Evolutionary conservation across 2,329 filamentous ascomycete species (phyloP).

Genomic region (Diaporthe sp.): DNA sequence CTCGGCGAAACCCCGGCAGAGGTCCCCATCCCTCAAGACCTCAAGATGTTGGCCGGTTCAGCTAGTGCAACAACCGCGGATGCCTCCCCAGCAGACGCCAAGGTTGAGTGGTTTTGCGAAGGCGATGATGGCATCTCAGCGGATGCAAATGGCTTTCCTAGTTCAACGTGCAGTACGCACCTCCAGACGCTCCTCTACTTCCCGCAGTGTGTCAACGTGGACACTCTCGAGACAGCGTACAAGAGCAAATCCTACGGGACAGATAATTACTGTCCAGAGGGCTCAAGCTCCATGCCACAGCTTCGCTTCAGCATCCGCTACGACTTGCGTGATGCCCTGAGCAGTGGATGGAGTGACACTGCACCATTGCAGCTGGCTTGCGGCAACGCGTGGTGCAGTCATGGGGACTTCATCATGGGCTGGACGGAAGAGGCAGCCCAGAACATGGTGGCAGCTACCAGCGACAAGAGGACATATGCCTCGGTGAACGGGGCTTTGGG

Average conservation of each 20-base stretch:
- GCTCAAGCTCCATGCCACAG: constrained; percentile 58
- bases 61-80: constrained; percentile 57
- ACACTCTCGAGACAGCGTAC: constrained; percentile 49
- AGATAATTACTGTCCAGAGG: constrained; percentile 53
- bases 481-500: constrained; percentile 54
- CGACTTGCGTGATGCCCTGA: constrained; percentile 56
- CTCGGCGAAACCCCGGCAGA: constrained; percentile 43
- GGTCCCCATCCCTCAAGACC: constrained; percentile 44
- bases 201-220: constrained; percentile 56
- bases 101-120: constrained; percentile 46
- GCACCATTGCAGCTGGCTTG: constrained; percentile 57
- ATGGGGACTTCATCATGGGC: constrained; percentile 63
- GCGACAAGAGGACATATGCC: constrained; percentile 49
- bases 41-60: constrained; percentile 53
- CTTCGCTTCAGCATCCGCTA: constrained; percentile 60
- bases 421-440: constrained; percentile 58
- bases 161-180: constrained; percentile 76
- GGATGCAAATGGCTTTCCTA: constrained; percentile 77
- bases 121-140: constrained; percentile 54
- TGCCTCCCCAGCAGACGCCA: constrained; percentile 42
- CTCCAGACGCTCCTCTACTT: constrained; percentile 69
- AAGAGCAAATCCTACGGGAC: constrained; percentile 50
- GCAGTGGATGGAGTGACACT: constrained; percentile 56
- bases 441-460: constrained; percentile 55
- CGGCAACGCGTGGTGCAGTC: constrained; percentile 55